phyloP scores from a whole-genome alignment of 441 rosid species.

The Brassica hybrid region DNA sequence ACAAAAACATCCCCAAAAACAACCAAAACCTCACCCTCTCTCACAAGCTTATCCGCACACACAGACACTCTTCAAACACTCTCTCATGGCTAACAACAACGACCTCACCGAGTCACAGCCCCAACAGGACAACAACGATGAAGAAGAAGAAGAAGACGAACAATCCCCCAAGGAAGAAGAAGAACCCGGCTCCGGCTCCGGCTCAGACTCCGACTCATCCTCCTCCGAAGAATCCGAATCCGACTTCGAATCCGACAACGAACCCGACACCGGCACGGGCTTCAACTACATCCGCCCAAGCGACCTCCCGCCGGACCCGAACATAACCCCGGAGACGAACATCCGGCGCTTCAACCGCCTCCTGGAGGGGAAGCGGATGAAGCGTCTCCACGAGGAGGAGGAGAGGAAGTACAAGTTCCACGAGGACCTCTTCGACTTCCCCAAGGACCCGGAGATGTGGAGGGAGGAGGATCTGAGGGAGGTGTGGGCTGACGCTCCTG shows the following conservation, averaged over 20 bases:
- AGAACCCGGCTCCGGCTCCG: conserved; percentile 39
- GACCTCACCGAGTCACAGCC: conserved; percentile 41
- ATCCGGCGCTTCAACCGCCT: conserved; percentile 48
- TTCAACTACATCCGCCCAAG: conserved; percentile 50
- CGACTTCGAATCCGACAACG: conserved; percentile 41
- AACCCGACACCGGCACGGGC: conserved; percentile 21
- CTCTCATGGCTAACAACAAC: conserved; percentile 41
- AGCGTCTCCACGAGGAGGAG: conserved; percentile 54
- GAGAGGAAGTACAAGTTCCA: conserved; percentile 39
- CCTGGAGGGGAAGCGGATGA: conserved; percentile 47
- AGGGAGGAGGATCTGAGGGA: conserved; percentile 78
- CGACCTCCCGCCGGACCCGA: conserved; percentile 47
- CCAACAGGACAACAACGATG: conserved; percentile 16
- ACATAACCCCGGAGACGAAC: conserved; percentile 57
- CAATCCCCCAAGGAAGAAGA: conserved; percentile 42
- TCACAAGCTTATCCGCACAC: conserved; percentile 31
- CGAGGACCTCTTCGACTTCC: conserved; percentile 70
- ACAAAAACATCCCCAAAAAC: neutral
- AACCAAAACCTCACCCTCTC: conserved; percentile 34
- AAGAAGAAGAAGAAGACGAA: conserved; percentile 3
- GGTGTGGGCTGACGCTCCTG: conserved; percentile 81
- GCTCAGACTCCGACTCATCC: conserved; percentile 52
- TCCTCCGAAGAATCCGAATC: conserved; percentile 49
- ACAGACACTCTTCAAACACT: conserved; percentile 30
- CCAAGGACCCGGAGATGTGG: conserved; percentile 79